Evolutionary conservation across 1,139 yeast species (phyloP).

Genomic region (Yamadazyma taylorii): DNA sequence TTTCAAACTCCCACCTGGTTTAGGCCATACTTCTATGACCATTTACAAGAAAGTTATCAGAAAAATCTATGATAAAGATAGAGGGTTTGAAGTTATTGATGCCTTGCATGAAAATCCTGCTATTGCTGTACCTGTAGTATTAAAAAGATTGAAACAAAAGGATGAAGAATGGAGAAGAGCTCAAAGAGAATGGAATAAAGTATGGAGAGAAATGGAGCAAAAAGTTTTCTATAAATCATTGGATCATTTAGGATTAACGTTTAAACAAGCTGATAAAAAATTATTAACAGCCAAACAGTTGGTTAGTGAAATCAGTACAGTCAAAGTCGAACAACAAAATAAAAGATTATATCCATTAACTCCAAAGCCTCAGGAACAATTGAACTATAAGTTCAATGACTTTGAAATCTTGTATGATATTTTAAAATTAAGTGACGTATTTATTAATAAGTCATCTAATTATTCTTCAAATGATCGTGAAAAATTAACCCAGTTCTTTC

Average conservation of each 20-base stretch:
- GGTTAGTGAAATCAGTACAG: constrained; percentile 87
- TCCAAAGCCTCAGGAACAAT: constrained; percentile 82
- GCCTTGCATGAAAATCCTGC: constrained; percentile 95
- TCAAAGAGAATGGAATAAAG: constrained; percentile 98
- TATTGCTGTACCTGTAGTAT: constrained; percentile 89
- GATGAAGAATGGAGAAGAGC: constrained; percentile 99
- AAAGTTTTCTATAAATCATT: constrained; percentile 89
- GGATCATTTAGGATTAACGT: constrained; percentile 93
- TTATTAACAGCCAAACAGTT: constrained; percentile 85
- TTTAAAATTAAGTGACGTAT: constrained; percentile 65
- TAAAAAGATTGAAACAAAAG: constrained; percentile 90
- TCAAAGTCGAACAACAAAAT: constrained; percentile 81
- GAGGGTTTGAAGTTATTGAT: constrained; percentile 94
- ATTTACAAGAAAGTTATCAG: constrained; percentile 92
- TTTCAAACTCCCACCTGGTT: constrained; percentile 87
- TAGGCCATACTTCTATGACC: constrained; percentile 87
- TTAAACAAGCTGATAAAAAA: constrained; percentile 95
- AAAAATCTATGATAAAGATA: constrained; percentile 89
- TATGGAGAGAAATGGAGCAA: constrained; percentile 98
- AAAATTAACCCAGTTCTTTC: constrained; percentile 69
- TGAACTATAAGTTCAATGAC: constrained; percentile 68
- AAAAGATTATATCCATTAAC: constrained; percentile 82
- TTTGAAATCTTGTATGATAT: constrained; percentile 72
- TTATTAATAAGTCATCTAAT: constrained; percentile 64
- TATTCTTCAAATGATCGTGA: constrained; percentile 85